phyloP scores from a whole-genome alignment of 2,329 filamentous ascomycete genomes.

The Akanthomyces dipterigenus region DNA sequence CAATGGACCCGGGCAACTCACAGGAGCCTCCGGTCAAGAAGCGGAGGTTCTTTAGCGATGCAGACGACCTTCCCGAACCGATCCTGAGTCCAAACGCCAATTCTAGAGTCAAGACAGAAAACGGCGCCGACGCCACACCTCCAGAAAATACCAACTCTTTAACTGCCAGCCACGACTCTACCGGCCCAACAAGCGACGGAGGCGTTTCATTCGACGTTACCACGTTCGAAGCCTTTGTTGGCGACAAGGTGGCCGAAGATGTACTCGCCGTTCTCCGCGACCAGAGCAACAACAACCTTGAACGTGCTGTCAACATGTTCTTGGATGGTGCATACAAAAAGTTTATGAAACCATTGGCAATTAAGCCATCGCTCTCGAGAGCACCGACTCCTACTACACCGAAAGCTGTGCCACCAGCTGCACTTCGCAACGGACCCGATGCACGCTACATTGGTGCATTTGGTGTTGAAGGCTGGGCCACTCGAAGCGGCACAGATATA shows the following conservation, averaged over 20 bases:
- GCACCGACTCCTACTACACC: slow-evolving; percentile 6
- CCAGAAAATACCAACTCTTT: slow-evolving; percentile 7
- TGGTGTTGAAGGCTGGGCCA: slow-evolving; percentile 87
- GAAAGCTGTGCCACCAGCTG: slow-evolving; percentile 12
- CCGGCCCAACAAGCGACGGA: slow-evolving; percentile 19
- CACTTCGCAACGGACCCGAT: slow-evolving; percentile 26
- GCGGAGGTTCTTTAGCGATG: slow-evolving; percentile 31
- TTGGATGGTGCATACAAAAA: slow-evolving; percentile 62
- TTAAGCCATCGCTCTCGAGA: background rate
- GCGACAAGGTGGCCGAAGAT: slow-evolving; percentile 45
- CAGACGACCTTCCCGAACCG: slow-evolving; percentile 23
- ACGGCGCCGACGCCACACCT: slow-evolving; percentile 11
- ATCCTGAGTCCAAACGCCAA: background rate
- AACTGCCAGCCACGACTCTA: background rate
- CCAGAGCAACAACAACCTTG: slow-evolving; percentile 50
- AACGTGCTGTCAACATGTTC: slow-evolving; percentile 62
- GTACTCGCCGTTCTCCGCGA: slow-evolving; percentile 44
- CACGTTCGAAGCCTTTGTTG: slow-evolving; percentile 54
- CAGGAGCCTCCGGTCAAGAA: slow-evolving; percentile 41
- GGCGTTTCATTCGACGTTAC: slow-evolving; percentile 45
- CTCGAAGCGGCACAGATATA: slow-evolving; percentile 68
- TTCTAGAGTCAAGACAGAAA: slow-evolving; percentile 10
- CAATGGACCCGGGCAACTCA: slow-evolving; percentile 34
- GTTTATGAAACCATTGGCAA: slow-evolving; percentile 20
- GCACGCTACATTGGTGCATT: slow-evolving; percentile 81